Conservation (phyloP, 2,329 filamentous ascomycete genomes). For the Exserohilum turcica region DNA sequence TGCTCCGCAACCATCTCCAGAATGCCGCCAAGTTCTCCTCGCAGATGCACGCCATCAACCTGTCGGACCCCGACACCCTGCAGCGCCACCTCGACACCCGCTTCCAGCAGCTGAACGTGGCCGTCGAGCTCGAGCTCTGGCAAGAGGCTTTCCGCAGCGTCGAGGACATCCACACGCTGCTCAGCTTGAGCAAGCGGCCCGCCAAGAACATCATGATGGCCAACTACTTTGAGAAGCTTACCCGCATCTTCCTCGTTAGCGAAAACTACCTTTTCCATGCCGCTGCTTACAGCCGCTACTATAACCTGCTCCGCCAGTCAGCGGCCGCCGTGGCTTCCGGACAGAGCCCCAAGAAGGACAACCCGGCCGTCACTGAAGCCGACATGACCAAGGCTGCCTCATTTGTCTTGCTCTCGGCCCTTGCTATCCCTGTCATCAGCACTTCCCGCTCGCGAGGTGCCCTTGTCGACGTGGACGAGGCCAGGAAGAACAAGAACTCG, state of each 20-base stretch:
- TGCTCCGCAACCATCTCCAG: conserved; percentile 97
- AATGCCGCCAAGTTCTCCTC: conserved; percentile 98
- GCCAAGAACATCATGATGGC: conserved; percentile 99
- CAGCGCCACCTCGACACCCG: conserved; percentile 97
- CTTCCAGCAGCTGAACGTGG: conserved; percentile 97
- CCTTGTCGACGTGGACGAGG: conserved; percentile 95
- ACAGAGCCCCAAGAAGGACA: conserved; percentile 91
- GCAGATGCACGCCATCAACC: conserved; percentile 99
- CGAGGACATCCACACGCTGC: conserved; percentile 96
- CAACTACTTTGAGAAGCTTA: conserved; percentile 99
- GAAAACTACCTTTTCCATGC: conserved; percentile 99
- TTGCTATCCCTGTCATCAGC: conserved; percentile 99
- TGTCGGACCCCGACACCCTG: conserved; percentile 95
- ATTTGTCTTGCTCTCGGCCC: conserved; percentile 90
- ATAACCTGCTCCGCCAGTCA: conserved; percentile 92
- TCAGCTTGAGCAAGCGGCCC: conserved; percentile 96
- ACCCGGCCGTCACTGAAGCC: conserved; percentile 83
- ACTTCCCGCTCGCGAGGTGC: conserved; percentile 94
- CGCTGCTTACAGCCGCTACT: conserved; percentile 95
- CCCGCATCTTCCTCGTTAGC: conserved; percentile 96
- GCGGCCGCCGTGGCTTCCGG: conserved; percentile 80
- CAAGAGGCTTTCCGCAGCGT: conserved; percentile 99
- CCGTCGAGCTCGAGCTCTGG: conserved; percentile 97
- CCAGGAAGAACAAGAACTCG: conserved; percentile 98
- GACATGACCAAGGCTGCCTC: conserved; percentile 94